phyloP scores from a whole-genome alignment of 192 early-diverging fungal genomes.

The Gigaspora rosea region DNA sequence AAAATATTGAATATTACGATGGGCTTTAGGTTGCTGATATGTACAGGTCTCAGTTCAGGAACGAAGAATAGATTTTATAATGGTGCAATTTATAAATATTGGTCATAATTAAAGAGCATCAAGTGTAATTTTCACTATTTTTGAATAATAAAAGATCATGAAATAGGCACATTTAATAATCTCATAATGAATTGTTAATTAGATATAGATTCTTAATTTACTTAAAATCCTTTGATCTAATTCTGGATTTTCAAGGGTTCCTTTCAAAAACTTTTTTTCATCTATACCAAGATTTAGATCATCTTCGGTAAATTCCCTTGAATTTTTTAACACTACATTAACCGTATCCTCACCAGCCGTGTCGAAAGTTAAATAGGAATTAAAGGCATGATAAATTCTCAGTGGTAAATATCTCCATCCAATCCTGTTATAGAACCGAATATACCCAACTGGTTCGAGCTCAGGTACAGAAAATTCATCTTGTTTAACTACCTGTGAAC shows the following conservation, averaged over 20 bases:
- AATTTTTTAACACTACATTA: conserved; percentile 60
- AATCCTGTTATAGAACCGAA: conserved; percentile 39
- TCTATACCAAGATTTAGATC: conserved; percentile 44
- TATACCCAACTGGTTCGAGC: conserved; percentile 36
- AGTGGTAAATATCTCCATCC: conserved; percentile 47
- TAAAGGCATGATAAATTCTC: conserved; percentile 46
- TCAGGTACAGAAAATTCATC: conserved; percentile 45
- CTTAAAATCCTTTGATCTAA: conserved; percentile 20
- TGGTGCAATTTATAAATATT: no score
- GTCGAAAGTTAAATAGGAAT: conserved; percentile 51
- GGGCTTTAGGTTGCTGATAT: neutral
- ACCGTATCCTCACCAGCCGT: conserved; percentile 46
- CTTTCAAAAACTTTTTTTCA: conserved; percentile 44
- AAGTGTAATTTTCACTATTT: no score
- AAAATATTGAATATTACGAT: neutral
- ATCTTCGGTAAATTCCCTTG: conserved; percentile 42
- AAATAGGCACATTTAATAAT: neutral
- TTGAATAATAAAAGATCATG: neutral
- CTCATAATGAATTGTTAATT: neutral
- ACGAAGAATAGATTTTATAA: neutral
- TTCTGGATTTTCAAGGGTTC: neutral
- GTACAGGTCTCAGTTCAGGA: neutral
- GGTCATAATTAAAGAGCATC: no score
- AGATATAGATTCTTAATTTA: conserved; percentile 4
- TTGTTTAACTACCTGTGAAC: neutral